Evolutionary conservation across 23 red algal genomes (phyloP), one percentile per base, ranked within the genome.

Genomic region (Gracilaria gracilis): DNA sequence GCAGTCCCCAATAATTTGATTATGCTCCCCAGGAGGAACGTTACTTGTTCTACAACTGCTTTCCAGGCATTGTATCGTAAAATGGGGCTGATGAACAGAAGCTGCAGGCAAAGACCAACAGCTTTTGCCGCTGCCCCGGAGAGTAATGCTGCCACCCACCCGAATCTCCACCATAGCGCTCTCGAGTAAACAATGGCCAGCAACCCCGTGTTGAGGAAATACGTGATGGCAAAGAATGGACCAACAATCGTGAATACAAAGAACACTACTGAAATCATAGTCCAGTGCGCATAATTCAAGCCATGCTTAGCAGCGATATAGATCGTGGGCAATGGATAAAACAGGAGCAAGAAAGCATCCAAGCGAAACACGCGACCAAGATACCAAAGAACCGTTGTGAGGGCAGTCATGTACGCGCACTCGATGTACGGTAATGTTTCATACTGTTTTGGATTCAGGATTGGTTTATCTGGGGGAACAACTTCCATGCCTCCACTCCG

Each of bases 271-370:
- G 79, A 73, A 20, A 72, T 35, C 3, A 95, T 54, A 29, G 77
- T 90, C 25, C 47, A 55, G 46, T 59, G 38, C 3, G 84, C 93
- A 44, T 59, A 88, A 7, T 75, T 57, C 35, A 64, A 67, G 4
- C 84, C 93, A 57, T 76, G 90, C 28, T 80, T 81, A 15, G 81
- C 64, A 23, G 85, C 75, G 66, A 95, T 65, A 57, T 84, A 89
- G 34, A 95, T 78, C 0, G 80, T 57, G 9, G 93, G 93, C 31
- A 95, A 55, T 3, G 93, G 93, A 58, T 95, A 95, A 67, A 90
- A 84, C 57, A 95, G 93, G 15, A 95, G 29, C 14, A 95, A 44
- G 81, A 95, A 84, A 31, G 93, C 44, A 37, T 95, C 93, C 38
- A 95, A 77, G 23, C 73, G 75, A 32, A 88, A 85, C 31, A 90